Percentiles rank a stretch among this genome's conserved stretches.
Conservation (phyloP, 345 rosid species). For the Citropsis articulata region DNA sequence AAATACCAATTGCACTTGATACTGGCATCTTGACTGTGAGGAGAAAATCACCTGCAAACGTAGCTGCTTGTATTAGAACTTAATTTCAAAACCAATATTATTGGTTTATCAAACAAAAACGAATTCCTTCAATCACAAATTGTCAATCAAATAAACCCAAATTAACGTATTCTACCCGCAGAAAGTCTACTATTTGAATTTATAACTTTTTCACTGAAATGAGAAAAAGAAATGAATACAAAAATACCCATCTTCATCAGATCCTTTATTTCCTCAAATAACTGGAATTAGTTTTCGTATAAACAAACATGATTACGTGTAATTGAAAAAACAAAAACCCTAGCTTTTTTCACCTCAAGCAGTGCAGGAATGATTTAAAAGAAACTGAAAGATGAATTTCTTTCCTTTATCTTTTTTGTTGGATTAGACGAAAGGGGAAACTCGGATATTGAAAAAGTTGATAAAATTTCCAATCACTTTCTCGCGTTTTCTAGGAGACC, state of each 20-base stretch:
- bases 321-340: not conserved
- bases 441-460: not conserved
- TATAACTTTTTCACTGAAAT: not conserved
- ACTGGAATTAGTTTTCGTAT: not conserved
- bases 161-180: not conserved
- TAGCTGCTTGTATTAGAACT: not conserved
- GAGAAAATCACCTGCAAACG: constrained; percentile 10
- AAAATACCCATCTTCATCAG: not conserved
- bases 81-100: not conserved
- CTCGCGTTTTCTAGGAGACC: constrained; percentile 8
- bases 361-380: not conserved
- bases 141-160: not conserved
- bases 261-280: not conserved
- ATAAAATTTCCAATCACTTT: not conserved
- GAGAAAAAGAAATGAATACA: not conserved
- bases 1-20: not conserved
- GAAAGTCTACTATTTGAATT: not conserved
- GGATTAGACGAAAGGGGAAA: not conserved
- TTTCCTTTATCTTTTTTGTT: not conserved
- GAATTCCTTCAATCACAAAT: not conserved
- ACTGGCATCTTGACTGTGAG: not conserved
- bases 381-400: not conserved
- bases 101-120: not conserved
- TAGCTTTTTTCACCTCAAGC: not conserved
- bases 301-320: not conserved